Conservation (phyloP, 2,329 filamentous ascomycete species). For the Pseudomassariella vexata region DNA sequence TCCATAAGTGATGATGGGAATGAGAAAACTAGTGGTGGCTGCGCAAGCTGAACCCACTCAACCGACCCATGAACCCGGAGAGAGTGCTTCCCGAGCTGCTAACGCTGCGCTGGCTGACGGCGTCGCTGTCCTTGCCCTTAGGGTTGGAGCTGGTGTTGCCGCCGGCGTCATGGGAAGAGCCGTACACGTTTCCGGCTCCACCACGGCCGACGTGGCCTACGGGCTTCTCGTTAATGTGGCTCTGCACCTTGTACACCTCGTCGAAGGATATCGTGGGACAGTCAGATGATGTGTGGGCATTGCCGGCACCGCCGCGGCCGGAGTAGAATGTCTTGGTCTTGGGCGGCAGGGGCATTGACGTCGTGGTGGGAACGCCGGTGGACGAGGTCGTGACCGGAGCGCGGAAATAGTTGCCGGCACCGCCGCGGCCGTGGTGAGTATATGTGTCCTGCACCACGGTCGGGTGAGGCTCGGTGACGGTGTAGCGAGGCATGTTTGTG, state of each 20-base stretch:
- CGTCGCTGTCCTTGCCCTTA: conserved; percentile 21
- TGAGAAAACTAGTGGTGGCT: conserved; percentile 15
- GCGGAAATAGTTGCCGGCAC: conserved; percentile 51
- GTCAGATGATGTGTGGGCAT: conserved; percentile 47
- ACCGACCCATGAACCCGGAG: conserved; percentile 31
- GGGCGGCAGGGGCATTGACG: conserved; percentile 36
- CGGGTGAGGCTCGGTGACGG: conserved; percentile 43
- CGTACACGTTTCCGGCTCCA: conserved; percentile 54
- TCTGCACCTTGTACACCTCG: conserved; percentile 55
- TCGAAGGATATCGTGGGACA: conserved; percentile 60
- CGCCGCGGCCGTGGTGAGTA: conserved; percentile 50
- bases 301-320: conserved; percentile 63
- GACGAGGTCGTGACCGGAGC: conserved; percentile 34
- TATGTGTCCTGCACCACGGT: conserved; percentile 39
- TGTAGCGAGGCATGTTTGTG: conserved; percentile 33
- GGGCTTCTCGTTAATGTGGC: conserved; percentile 44
- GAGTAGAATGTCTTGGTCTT: conserved; percentile 51
- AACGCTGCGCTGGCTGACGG: conserved; percentile 20
- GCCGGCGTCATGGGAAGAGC: no score
- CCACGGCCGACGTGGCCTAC: conserved; percentile 59
- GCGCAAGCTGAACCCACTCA: conserved; percentile 29
- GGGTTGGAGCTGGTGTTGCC: conserved; percentile 6
- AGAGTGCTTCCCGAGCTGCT: conserved; percentile 21
- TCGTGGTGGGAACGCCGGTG: conserved; percentile 37
- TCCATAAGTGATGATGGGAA: conserved; percentile 2